Base-by-base conservation (phyloP, 2,329 filamentous ascomycete species). In the Fusarium neocosmosporiellum region DNA sequence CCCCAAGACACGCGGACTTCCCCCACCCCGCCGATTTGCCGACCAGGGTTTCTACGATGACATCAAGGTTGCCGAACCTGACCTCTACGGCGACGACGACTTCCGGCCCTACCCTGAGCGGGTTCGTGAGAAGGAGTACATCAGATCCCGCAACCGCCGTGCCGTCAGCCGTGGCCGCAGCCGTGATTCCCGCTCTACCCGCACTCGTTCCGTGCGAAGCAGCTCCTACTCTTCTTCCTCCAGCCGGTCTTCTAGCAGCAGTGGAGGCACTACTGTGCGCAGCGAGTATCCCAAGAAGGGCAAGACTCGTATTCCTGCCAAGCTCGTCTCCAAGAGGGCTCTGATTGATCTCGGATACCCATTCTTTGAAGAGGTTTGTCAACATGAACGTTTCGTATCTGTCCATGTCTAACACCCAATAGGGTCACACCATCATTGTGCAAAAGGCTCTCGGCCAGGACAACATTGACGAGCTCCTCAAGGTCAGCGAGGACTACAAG, bases 401-500 rank as follows among this genome's bases (percentile, higher is more conserved):
- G 8, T 10, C 8, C 13, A 8, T 7, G 2, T 62, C 75, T 77
- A 66, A 79, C 59, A 2, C 8, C 27, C 11, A 7, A 1, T 7
- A 96, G 93, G 94, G 93, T 41, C 92, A 93, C 74, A 93, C 92
- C 24, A 90, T 96, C 75, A 89, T 98, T 60, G 91, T 98, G 36
- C 90, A 93, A 75, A 92, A 94, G 78, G 95, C 96, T 11, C 87
- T 98, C 7, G 93, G 94, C 18, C 95, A 97, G 76, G 91, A 96
- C 20, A 94, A 98, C 76, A 98, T 98, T 71, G 95, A 98, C 75
- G 93, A 97, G 77, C 87, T 98, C 50, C 93, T 98, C 76, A 92
- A 90, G 77, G 86, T 95, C 58, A 97, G 94, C 81, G 93, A 95
- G 77, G 90, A 92, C 34, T 95, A 94, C 82, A 91, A 88, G 79